A percentile compares a stretch with the other conserved stretches of the same genome.
Evolutionary conservation across 495 filamentous ascomycete species (phyloP).

Genomic region (Immersiella caudata): DNA sequence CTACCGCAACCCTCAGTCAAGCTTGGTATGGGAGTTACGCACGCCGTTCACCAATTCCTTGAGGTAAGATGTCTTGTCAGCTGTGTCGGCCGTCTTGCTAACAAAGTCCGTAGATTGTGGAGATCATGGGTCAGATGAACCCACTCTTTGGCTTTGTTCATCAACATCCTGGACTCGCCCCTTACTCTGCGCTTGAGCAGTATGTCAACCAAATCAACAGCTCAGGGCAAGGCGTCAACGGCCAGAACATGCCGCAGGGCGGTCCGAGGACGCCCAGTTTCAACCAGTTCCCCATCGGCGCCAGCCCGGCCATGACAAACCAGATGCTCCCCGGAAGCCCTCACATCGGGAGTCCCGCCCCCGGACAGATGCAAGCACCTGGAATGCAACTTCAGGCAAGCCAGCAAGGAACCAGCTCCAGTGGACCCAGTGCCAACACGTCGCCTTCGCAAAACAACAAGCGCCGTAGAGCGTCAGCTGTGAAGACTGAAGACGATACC

Average conservation of each 20-base stretch:
- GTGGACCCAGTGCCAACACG: slow-evolving; percentile 77
- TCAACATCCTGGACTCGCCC: slow-evolving; percentile 57
- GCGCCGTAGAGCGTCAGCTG: slow-evolving; percentile 72
- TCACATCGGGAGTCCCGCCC: slow-evolving; percentile 60
- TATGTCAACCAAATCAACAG: slow-evolving; percentile 53
- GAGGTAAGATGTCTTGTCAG: slow-evolving; percentile 54
- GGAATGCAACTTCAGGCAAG: slow-evolving; percentile 74
- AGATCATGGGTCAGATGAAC: slow-evolving; percentile 76
- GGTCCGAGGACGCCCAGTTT: slow-evolving; percentile 52
- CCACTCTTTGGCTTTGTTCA: slow-evolving; percentile 65
- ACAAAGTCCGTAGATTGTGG: slow-evolving; percentile 57
- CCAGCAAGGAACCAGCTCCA: slow-evolving; percentile 70
- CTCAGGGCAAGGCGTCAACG: slow-evolving; percentile 42
- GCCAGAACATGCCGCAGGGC: slow-evolving; percentile 44
- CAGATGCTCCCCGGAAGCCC: slow-evolving; percentile 63
- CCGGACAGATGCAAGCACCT: slow-evolving; percentile 62
- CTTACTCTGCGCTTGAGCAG: slow-evolving; percentile 63
- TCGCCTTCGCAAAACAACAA: slow-evolving; percentile 81
- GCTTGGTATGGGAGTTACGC: slow-evolving; percentile 59
- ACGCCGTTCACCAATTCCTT: slow-evolving; percentile 65
- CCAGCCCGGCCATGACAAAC: slow-evolving; percentile 59
- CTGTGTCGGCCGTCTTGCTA: slow-evolving; percentile 10
- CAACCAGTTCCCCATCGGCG: slow-evolving; percentile 54
- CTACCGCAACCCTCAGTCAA: slow-evolving; percentile 68
- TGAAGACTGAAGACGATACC: slow-evolving; percentile 73